Evolutionary conservation across 805 yeast genomes (phyloP), one percentile per base, ranked within the genome.

Genomic region (Torulaspora indica): DNA sequence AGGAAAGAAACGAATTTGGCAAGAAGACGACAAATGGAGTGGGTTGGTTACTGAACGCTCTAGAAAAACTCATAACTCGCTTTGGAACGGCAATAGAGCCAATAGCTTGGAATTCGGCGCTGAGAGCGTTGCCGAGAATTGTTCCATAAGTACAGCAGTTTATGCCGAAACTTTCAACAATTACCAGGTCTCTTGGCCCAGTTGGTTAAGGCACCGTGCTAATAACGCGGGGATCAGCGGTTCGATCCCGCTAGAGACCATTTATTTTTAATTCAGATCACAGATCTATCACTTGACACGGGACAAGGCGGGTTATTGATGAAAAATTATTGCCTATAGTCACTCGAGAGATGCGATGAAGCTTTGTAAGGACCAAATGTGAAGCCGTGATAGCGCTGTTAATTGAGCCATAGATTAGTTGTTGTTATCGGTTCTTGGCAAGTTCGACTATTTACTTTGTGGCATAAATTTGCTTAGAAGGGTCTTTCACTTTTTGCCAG

Each of bases 121-220:
- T n/a, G n/a, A n/a, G n/a, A n/a, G n/a, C n/a, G n/a, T n/a, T n/a
- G n/a, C n/a, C n/a, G n/a, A n/a, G n/a, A n/a, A n/a, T n/a, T n/a
- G n/a, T n/a, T n/a, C n/a, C n/a, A n/a, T n/a, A n/a, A n/a, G n/a
- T n/a, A n/a, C n/a, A n/a, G n/a, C n/a, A n/a, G n/a, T n/a, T n/a
- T n/a, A n/a, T n/a, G 17, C 32, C 12, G 13, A 13, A 31, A 14
- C 2, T 13, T 14, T 8, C 18, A 31, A 18, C 18, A 31, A 14
- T 5, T 5, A 3, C 18, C 5, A 13, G 43, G 43, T 40, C 43
- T 40, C 43, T 40, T 40, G 43, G 43, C 43, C 60, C 58, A 56
- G 60, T 56, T 56, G 60, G 60, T 56, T 56, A 56, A 56, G 60
- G 60, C 60, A 53, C 55, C 57, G 60, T 56, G 60, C 60, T 55